These are phyloP conservation scores for Gentiana macrophylla DNA, from an alignment of 257 asterid genomes.

Conservation along the genomic window DNA sequence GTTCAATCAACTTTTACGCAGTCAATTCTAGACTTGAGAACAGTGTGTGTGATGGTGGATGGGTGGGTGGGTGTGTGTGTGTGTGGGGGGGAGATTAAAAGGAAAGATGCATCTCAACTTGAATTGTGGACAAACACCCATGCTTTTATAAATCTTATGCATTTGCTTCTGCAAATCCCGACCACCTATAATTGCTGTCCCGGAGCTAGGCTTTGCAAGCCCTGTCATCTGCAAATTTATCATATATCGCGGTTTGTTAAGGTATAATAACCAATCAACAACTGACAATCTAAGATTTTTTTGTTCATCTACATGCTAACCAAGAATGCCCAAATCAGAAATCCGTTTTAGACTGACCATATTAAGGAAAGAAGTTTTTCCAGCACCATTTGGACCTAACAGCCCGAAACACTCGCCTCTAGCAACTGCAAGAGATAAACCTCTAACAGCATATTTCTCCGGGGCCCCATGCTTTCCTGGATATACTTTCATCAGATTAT, in stretches of 20 bases:
- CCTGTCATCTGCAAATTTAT: slow-evolving; percentile 64
- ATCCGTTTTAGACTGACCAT: slow-evolving; percentile 47
- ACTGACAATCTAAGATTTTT: not conserved
- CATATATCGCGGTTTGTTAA: not conserved
- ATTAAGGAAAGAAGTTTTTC: slow-evolving; percentile 79
- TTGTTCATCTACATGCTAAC: slow-evolving; percentile 5
- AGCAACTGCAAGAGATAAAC: slow-evolving; percentile 26
- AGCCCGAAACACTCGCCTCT: slow-evolving; percentile 41
- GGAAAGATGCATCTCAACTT: slow-evolving; percentile 37
- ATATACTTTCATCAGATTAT: slow-evolving; percentile 27
- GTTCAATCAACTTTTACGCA: too few species aligned
- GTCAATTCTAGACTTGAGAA: too few species aligned
- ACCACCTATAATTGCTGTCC: slow-evolving; percentile 68
- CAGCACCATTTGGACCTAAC: slow-evolving; percentile 50
- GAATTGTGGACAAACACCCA: slow-evolving; percentile 98
- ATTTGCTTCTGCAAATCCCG: slow-evolving; percentile 61
- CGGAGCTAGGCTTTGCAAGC: slow-evolving; percentile 71
- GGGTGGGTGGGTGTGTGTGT: too few species aligned
- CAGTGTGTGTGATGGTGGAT: too few species aligned
- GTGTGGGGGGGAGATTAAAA: not conserved
- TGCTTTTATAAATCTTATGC: slow-evolving; percentile 74
- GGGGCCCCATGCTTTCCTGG: slow-evolving; percentile 33
- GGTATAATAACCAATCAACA: slow-evolving; percentile 1
- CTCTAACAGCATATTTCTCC: slow-evolving; percentile 30
- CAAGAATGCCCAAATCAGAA: not conserved